phyloP scores from a whole-genome alignment of 2,329 filamentous ascomycete species.

The Pyrenochaeta sp. region DNA sequence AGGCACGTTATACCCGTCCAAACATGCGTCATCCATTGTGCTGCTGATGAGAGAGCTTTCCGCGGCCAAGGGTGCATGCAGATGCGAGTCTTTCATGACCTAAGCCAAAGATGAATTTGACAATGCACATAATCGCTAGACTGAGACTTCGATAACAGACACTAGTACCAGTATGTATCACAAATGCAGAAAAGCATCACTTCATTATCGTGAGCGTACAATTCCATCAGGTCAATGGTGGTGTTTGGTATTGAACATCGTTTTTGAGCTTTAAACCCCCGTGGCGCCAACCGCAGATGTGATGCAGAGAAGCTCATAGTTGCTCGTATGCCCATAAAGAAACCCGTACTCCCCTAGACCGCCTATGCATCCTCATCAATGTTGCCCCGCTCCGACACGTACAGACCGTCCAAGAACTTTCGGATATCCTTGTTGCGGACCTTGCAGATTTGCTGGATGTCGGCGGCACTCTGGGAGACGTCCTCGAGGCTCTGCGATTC shows the following conservation, averaged over 20 bases:
- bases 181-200: background rate
- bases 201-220: conserved; percentile 2
- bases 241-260: conserved; percentile 49
- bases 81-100: too few relatives aligned
- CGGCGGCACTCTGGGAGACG: conserved; percentile 97
- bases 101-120: background rate
- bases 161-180: background rate
- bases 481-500: conserved; percentile 75
- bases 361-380: conserved; percentile 70
- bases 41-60: background rate
- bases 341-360: conserved; percentile 46
- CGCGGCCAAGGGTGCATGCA: conserved; percentile 7
- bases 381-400: conserved; percentile 99
- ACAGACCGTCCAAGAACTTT: conserved; percentile 99
- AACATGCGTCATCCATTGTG: conserved; percentile 24
- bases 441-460: conserved; percentile 99
- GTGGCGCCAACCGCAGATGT: conserved; percentile 49
- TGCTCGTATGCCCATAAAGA: conserved; percentile 53
- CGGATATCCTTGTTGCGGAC: conserved; percentile 99
- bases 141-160: background rate
- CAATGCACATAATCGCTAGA: background rate
- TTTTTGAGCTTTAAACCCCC: conserved; percentile 49
- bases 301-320: conserved; percentile 53
- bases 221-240: conserved; percentile 40
- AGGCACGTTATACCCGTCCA: conserved; percentile 14